Percentiles rank a stretch among this genome's conserved stretches.
Evolutionary conservation across 2,329 filamentous ascomycete genomes (phyloP).

Genomic region (Arthrinium phaeospermum): DNA sequence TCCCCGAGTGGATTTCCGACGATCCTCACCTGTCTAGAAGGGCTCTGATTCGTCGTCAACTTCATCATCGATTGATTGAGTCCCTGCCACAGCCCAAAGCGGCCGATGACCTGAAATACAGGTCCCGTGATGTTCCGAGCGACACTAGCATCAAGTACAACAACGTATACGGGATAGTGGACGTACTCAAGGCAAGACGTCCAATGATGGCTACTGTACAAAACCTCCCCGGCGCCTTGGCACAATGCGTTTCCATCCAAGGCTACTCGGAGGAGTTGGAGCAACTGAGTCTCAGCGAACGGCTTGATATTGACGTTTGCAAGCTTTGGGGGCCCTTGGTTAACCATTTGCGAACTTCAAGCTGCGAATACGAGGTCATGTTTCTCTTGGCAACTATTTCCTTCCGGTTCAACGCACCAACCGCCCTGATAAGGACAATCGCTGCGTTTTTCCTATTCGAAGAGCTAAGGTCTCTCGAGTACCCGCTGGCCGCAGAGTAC

Average conservation of each 20-base stretch:
- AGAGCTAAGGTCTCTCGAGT: slow-evolving; percentile 43
- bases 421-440: slow-evolving; percentile 39
- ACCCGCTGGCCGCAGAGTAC: slow-evolving; percentile 44
- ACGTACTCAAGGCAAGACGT: slow-evolving; percentile 24
- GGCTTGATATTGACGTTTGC: slow-evolving; percentile 31
- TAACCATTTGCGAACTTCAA: slow-evolving; percentile 25
- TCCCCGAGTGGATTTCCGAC: too few species aligned
- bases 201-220: slow-evolving; percentile 27
- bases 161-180: slow-evolving; percentile 28
- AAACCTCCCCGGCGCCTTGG: slow-evolving; percentile 30
- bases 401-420: slow-evolving; percentile 33
- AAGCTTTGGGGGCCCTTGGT: slow-evolving; percentile 35
- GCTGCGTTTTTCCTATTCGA: slow-evolving; percentile 49
- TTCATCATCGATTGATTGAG: slow-evolving; percentile 31
- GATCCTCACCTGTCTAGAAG: slow-evolving; percentile 29
- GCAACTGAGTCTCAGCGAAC: slow-evolving; percentile 31
- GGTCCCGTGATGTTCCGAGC: slow-evolving; percentile 28
- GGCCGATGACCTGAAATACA: slow-evolving; percentile 26
- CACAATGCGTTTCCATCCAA: slow-evolving; percentile 29
- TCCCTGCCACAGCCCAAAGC: slow-evolving; percentile 20
- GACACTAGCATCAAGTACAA: slow-evolving; percentile 27
- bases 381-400: slow-evolving; percentile 34
- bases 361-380: slow-evolving; percentile 28
- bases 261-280: slow-evolving; percentile 31
- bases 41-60: slow-evolving; percentile 33